Evolutionary conservation across 495 filamentous ascomycete genomes (phyloP), one percentile per base, ranked within the genome.

Genomic region (Podospora australis): DNA sequence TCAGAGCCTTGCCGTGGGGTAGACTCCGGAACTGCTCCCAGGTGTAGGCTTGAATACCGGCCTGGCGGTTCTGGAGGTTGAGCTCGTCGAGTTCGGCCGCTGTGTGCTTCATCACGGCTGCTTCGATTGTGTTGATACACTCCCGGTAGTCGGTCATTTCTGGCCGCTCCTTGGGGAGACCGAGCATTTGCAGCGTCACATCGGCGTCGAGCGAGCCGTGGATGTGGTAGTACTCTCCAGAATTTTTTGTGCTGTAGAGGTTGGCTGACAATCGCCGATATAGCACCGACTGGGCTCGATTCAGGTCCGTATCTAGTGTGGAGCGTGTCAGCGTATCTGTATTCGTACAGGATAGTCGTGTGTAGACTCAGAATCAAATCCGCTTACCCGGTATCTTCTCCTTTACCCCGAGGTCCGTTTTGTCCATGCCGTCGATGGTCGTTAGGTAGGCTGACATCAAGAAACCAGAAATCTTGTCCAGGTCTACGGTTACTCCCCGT

Each of bases 251-350:
- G 49, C 76, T 73, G 67, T 88, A 90, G 10, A 88, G 67, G 61
- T 87, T 87, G 11, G 84, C 84, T 21, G 84, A 86, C 54, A 88
- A 74, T 29, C 85, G 78, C 25, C 84, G 78, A 58, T 90, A 88
- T 14, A 81, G 70, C 56, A 80, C 79, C 2, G 84, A 85, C 59
- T 88, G 85, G 5, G 86, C 84, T 40, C 70, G 67, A 43, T 84
- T 67, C 19, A 87, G 63, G 67, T 88, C 84, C 54, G 82, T 88
- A 55, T 86, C 86, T 87, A 44, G 13, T 20, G 40, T 4, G 22
- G 16, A 3, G 14, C 7, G 14, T 36, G 19, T n/a, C n/a, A 4
- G 14, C 32, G 10, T 4, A 6, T 16, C 19, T 17, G 32, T 4
- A 14, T 16, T 17, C 19, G 8, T 9, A 48, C 46, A 52, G 49